These are phyloP conservation scores for Blastobotrys terrestris DNA, from an alignment of 805 yeast genomes.

Conservation along the genomic window DNA sequence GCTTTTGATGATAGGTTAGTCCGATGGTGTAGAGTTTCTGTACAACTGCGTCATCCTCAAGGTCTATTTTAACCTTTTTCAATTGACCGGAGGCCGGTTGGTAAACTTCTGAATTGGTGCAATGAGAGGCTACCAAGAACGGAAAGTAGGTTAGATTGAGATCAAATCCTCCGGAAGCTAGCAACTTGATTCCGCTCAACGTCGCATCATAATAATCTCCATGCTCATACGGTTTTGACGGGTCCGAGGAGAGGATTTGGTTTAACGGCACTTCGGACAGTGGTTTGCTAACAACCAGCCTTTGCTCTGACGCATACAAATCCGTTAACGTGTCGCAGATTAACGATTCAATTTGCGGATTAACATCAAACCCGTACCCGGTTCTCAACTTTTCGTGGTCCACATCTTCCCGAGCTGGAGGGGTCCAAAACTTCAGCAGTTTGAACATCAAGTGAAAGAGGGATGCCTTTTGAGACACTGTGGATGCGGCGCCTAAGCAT, in stretches of 20 bases:
- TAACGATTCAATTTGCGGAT: conserved; percentile 38
- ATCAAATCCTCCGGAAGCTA: conserved; percentile 37
- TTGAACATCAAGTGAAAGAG: conserved; percentile 56
- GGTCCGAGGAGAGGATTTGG: background rate
- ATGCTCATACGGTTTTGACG: background rate
- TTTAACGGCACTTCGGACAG: background rate
- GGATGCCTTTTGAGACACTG: conserved; percentile 42
- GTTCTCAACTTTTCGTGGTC: conserved; percentile 36
- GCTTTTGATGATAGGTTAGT: conserved; percentile 45
- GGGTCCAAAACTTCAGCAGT: conserved; percentile 42
- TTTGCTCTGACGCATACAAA: conserved; percentile 35
- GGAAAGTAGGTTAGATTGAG: conserved; percentile 39
- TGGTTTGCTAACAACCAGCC: background rate
- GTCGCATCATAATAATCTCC: conserved; percentile 29
- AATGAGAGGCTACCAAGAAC: conserved; percentile 58
- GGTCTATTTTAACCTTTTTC: conserved; percentile 45
- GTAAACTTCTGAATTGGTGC: conserved; percentile 48
- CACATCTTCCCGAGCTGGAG: conserved; percentile 42
- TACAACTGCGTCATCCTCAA: conserved; percentile 44
- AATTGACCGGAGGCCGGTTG: conserved; percentile 48
- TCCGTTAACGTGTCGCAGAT: conserved; percentile 45
- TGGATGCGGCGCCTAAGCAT: background rate
- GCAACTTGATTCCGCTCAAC: conserved; percentile 37
- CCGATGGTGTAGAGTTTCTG: conserved; percentile 32
- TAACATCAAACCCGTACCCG: conserved; percentile 34